phyloP scores from a whole-genome alignment of 352 stramenopile species.

The Phytopythium mirpurense region DNA sequence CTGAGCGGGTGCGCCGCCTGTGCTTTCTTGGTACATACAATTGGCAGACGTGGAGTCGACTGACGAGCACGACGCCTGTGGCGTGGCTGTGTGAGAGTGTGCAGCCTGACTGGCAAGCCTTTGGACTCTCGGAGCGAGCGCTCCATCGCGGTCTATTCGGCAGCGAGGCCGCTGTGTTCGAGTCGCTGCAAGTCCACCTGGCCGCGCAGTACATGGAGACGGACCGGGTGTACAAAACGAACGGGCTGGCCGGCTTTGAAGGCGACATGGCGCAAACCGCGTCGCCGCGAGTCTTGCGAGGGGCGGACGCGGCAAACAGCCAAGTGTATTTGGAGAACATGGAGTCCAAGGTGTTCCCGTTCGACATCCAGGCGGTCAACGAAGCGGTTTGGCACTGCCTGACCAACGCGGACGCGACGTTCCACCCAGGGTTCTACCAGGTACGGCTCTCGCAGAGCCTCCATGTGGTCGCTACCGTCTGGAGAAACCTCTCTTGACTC shows the following conservation, averaged over 20 bases:
- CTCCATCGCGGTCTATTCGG: constrained; percentile 12
- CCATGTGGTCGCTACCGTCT: no score
- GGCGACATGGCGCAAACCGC: constrained; percentile 17
- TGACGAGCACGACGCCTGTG: no score
- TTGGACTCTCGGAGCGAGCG: constrained; percentile 6
- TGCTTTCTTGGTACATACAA: no score
- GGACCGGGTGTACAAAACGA: constrained; percentile 17
- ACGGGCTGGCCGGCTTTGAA: constrained; percentile 19
- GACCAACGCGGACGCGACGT: constrained; percentile 10
- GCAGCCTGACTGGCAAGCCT: no score
- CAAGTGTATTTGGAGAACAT: constrained; percentile 23
- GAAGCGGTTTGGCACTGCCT: constrained; percentile 25
- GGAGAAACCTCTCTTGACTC: no score
- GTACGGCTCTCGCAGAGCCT: no score
- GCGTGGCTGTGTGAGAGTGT: no score
- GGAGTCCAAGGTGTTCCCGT: constrained; percentile 27
- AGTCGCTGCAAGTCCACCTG: constrained; percentile 20
- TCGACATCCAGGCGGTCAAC: constrained; percentile 21
- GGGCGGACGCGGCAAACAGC: not conserved
- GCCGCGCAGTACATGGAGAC: constrained; percentile 23
- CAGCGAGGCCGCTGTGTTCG: constrained; percentile 22
- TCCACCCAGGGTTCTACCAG: constrained; percentile 16
- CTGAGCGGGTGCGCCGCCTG: constrained; percentile 17
- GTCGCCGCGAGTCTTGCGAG: constrained; percentile 5
- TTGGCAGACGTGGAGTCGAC: no score